Percentiles rank a stretch among this genome's conserved stretches.
phyloP scores from a whole-genome alignment of 2,329 filamentous ascomycete genomes.

The Penicillium expansum region DNA sequence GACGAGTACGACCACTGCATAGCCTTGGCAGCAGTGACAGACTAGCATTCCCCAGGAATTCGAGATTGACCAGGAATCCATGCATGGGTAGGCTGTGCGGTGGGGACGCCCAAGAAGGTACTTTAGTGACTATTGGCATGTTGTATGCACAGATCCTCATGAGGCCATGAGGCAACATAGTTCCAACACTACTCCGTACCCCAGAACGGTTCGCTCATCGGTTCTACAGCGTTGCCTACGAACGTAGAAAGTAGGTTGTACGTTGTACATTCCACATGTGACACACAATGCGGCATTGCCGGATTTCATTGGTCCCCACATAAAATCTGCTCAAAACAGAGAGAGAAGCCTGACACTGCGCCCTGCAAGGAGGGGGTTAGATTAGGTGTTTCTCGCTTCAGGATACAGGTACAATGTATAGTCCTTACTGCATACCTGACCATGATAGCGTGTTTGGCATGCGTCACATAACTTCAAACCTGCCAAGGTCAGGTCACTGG shows the following conservation, averaged over 20 bases:
- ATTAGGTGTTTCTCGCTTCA: background rate
- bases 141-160: background rate
- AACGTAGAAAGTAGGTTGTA: background rate
- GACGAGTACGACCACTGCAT: background rate
- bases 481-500: background rate
- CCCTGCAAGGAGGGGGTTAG: conserved; percentile 1
- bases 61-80: background rate
- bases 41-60: conserved; percentile 9
- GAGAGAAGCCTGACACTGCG: background rate
- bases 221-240: background rate
- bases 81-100: background rate
- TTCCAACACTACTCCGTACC: background rate
- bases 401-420: background rate
- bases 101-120: background rate
- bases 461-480: background rate
- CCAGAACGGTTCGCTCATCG: background rate
- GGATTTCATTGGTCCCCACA: background rate
- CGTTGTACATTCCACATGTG: conserved; percentile 1
- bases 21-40: conserved; percentile 3
- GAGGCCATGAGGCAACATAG: conserved; percentile 1
- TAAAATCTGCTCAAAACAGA: background rate
- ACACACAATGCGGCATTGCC: background rate
- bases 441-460: conserved; percentile 1
- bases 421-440: conserved; percentile 2
- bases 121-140: background rate